Evolutionary conservation across 2,329 filamentous ascomycete species (phyloP).

Genomic region (Myotisia sp.): DNA sequence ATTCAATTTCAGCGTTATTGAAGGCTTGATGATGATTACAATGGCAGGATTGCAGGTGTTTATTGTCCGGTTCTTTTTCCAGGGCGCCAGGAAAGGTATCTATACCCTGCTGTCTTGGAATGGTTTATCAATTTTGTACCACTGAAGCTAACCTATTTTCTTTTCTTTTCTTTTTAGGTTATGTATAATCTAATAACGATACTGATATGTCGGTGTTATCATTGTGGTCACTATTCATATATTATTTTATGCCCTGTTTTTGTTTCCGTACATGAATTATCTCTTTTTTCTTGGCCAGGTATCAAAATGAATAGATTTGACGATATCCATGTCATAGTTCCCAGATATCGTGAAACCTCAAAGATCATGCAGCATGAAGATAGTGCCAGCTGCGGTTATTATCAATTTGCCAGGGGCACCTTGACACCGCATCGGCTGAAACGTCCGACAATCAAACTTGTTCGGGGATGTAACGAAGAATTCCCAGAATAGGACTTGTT

Average conservation of each 20-base stretch:
- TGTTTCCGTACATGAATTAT: neutral
- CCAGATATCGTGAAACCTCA: too few relatives aligned
- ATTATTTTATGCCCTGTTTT: neutral
- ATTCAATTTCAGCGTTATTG: constrained; percentile 92
- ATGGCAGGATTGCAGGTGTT: constrained; percentile 97
- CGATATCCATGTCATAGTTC: too few relatives aligned
- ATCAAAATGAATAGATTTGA: too few relatives aligned
- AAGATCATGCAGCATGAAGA: too few relatives aligned
- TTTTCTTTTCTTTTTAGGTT: constrained; percentile 5
- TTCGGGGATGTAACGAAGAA: too few relatives aligned
- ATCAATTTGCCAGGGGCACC: too few relatives aligned
- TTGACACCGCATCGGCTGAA: too few relatives aligned
- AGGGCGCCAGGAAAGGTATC: constrained; percentile 57
- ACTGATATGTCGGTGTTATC: too few relatives aligned
- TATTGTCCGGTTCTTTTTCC: constrained; percentile 97
- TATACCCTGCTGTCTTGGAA: neutral
- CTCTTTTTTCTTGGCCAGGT: too few relatives aligned
- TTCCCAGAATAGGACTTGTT: too few relatives aligned
- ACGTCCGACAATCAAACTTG: too few relatives aligned
- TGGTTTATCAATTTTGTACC: neutral
- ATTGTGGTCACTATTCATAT: constrained; percentile 1
- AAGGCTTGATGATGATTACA: constrained; percentile 76
- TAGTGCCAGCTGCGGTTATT: too few relatives aligned
- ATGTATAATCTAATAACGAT: constrained; percentile 8
- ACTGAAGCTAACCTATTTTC: neutral